These are phyloP conservation scores for Coniochaeta prunicola DNA, from an alignment of 2,329 filamentous ascomycete species.

Conservation along the genomic window DNA sequence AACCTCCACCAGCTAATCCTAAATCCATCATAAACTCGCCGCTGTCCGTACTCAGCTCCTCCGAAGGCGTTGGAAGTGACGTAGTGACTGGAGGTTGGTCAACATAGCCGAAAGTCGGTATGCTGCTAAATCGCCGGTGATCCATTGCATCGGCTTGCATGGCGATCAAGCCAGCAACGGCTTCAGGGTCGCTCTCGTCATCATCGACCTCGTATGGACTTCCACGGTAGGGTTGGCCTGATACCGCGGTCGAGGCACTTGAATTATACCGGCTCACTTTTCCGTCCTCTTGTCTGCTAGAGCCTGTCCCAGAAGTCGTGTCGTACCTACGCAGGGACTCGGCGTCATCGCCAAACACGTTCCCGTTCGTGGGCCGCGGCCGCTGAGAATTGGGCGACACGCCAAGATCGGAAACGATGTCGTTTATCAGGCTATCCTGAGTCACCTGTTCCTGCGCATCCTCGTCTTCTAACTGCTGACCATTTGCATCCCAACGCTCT, in stretches of 20 bases:
- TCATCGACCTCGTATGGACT: conserved; percentile 33
- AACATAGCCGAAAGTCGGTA: conserved; percentile 42
- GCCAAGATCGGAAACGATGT: conserved; percentile 48
- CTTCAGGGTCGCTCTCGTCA: conserved; percentile 84
- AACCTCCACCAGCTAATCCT: conserved; percentile 67
- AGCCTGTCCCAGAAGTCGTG: conserved; percentile 37
- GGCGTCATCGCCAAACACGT: conserved; percentile 37
- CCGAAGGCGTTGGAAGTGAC: conserved; percentile 36
- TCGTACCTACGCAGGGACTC: conserved; percentile 41
- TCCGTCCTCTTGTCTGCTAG: background rate
- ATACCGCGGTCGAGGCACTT: conserved; percentile 31
- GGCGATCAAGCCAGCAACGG: conserved; percentile 73
- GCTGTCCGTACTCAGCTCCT: conserved; percentile 59
- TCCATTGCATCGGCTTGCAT: conserved; percentile 81
- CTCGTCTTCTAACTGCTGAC: conserved; percentile 16
- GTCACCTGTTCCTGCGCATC: conserved; percentile 27
- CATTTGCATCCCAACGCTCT: conserved; percentile 32
- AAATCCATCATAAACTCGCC: conserved; percentile 68
- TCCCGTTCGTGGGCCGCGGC: conserved; percentile 37
- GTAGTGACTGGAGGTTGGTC: conserved; percentile 26
- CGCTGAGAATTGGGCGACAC: conserved; percentile 28
- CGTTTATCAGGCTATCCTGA: conserved; percentile 49
- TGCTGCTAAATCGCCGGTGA: conserved; percentile 54
- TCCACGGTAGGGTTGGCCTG: conserved; percentile 23
- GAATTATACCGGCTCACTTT: conserved; percentile 29